These are phyloP conservation scores for Carex littledalei DNA, from an alignment of 176 grass and related monocot genomes.

Conservation along the genomic window DNA sequence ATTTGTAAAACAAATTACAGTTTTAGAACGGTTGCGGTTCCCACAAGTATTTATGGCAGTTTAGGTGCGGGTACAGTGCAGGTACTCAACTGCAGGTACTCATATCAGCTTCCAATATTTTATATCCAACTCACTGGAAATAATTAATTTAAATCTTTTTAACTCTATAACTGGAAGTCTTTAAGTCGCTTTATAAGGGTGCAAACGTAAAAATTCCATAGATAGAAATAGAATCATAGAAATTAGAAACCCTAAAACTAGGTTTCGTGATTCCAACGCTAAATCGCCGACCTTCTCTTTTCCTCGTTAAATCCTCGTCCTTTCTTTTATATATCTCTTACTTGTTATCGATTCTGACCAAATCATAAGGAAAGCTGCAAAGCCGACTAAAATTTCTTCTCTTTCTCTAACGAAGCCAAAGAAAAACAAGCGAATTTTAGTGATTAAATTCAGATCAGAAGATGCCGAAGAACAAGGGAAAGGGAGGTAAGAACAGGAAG, in stretches of 20 bases:
- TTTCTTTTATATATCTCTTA: not conserved
- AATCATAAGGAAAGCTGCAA: conserved; percentile 4
- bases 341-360: not conserved
- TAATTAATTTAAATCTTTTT: too few relatives aligned
- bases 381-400: not conserved
- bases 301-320: not conserved
- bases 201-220: not conserved
- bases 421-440: not conserved
- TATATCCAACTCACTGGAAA: too few relatives aligned
- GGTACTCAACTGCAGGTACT: too few relatives aligned
- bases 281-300: conserved; percentile 3
- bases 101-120: too few relatives aligned
- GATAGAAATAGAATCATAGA: not conserved
- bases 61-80: too few relatives aligned
- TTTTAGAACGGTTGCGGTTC: too few relatives aligned
- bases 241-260: conserved; percentile 24
- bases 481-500: conserved; percentile 97
- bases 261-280: conserved; percentile 28
- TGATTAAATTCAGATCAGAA: not conserved
- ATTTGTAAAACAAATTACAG: too few relatives aligned
- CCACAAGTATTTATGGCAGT: too few relatives aligned
- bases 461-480: conserved; percentile 96
- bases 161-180: not conserved
- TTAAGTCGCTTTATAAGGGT: conserved; percentile 3
- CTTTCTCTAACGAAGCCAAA: not conserved